Conservation (phyloP, 2,329 filamentous ascomycete species). For the Trichophyton simii region DNA sequence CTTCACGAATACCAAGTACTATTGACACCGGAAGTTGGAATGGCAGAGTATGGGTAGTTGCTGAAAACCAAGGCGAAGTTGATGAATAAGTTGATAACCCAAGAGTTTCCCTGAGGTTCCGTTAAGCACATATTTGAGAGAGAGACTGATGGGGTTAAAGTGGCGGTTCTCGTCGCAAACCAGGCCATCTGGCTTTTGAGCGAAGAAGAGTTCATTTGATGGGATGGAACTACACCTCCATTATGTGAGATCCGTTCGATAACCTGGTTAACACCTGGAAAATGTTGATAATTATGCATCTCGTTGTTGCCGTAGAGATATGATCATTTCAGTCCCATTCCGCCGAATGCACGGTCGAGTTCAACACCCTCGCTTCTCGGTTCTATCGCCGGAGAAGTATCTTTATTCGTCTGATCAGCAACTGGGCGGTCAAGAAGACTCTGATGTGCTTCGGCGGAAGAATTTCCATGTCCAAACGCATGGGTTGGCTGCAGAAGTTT, state of each 20-base stretch:
- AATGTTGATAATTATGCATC: neutral
- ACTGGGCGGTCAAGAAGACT: constrained; percentile 30
- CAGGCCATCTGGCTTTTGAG: too few relatives aligned
- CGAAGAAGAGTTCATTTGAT: too few relatives aligned
- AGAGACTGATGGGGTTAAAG: too few relatives aligned
- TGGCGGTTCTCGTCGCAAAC: too few relatives aligned
- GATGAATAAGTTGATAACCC: neutral
- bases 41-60: neutral
- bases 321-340: constrained; percentile 33
- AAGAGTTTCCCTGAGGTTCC: too few relatives aligned
- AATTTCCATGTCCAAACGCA: constrained; percentile 8
- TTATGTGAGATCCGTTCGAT: neutral
- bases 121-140: too few relatives aligned
- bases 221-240: too few relatives aligned
- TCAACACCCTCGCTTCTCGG: constrained; percentile 40
- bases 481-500: constrained; percentile 44
- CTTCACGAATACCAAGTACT: neutral
- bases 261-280: neutral
- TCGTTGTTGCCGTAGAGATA: neutral
- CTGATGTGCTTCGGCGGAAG: constrained; percentile 12
- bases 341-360: constrained; percentile 42
- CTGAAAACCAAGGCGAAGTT: too few relatives aligned
- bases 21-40: neutral
- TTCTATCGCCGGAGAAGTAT: constrained; percentile 28
- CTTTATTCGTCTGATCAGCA: constrained; percentile 19